phyloP scores from a whole-genome alignment of 2,329 filamentous ascomycete species.

The Nakataea oryzae region DNA sequence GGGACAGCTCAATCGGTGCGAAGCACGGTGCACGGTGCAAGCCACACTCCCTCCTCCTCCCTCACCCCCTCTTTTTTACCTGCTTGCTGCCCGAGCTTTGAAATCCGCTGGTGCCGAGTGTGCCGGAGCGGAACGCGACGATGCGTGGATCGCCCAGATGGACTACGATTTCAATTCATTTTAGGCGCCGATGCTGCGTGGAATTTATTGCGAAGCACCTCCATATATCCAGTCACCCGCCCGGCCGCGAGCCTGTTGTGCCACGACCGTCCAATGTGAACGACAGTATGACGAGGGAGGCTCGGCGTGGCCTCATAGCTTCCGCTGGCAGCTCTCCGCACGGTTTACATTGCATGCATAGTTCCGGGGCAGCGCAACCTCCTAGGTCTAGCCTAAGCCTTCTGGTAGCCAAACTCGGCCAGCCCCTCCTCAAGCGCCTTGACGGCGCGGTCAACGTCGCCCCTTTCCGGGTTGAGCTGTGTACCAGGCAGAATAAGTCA shows the following conservation, averaged over 20 bases:
- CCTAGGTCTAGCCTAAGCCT: conserved; percentile 29
- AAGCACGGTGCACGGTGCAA: too few relatives aligned
- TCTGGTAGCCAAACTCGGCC: conserved; percentile 58
- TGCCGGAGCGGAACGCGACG: too few relatives aligned
- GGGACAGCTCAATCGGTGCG: too few relatives aligned
- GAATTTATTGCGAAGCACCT: not conserved
- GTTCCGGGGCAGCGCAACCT: not conserved
- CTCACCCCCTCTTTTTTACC: not conserved
- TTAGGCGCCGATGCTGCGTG: not conserved
- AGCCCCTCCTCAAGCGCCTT: conserved; percentile 66
- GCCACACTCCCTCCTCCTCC: too few relatives aligned
- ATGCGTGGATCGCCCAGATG: not conserved
- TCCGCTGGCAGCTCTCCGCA: not conserved
- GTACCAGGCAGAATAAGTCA: conserved; percentile 12
- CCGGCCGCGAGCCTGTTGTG: not conserved
- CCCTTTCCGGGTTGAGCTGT: conserved; percentile 63
- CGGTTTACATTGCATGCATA: not conserved
- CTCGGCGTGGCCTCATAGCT: not conserved
- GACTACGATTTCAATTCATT: not conserved
- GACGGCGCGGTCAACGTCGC: conserved; percentile 78
- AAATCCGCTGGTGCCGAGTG: not conserved
- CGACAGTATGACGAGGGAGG: not conserved
- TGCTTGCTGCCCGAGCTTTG: not conserved
- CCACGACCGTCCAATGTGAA: not conserved
- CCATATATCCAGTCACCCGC: not conserved